These are phyloP conservation scores for Inga laurina DNA, from an alignment of 306 rosid genomes.

Conservation along the genomic window DNA sequence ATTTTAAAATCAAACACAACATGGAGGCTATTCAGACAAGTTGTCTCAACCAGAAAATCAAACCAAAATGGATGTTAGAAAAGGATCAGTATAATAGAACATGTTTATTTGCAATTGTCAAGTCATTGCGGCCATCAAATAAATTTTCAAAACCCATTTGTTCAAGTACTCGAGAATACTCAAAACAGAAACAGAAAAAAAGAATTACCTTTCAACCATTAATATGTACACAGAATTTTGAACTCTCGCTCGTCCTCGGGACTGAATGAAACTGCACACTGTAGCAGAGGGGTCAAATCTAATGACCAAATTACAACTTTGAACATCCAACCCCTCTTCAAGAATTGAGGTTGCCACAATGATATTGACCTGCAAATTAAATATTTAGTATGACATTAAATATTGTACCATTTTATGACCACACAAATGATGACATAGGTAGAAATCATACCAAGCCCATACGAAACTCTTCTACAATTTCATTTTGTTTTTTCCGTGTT, in stretches of 20 bases:
- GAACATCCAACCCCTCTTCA: slow-evolving; percentile 93
- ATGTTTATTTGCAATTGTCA: slow-evolving; percentile 5
- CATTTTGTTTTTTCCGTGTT: slow-evolving; percentile 64
- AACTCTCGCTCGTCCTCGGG: slow-evolving; percentile 91
- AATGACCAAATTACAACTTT: slow-evolving; percentile 83
- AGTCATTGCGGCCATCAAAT: neutral
- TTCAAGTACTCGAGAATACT: neutral
- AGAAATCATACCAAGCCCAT: slow-evolving; percentile 61
- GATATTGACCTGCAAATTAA: slow-evolving; percentile 66
- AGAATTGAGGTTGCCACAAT: slow-evolving; percentile 96
- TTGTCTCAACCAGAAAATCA: neutral
- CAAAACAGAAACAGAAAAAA: neutral
- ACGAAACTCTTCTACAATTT: slow-evolving; percentile 81
- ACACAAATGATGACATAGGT: slow-evolving; percentile 4
- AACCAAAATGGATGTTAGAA: neutral
- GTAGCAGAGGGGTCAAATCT: slow-evolving; percentile 88
- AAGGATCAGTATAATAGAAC: neutral
- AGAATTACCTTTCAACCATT: slow-evolving; percentile 69
- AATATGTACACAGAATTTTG: slow-evolving; percentile 70
- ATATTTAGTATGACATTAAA: slow-evolving; percentile 15
- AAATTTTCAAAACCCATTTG: neutral
- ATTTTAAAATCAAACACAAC: slow-evolving; percentile 30
- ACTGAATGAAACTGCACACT: slow-evolving; percentile 88
- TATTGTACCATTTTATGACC: slow-evolving; percentile 5
- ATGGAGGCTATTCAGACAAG: neutral